A percentile compares a stretch with the other conserved stretches of the same genome.
Conservation (phyloP, 768 basidiomycete species). For the Mycena sanguinolenta region DNA sequence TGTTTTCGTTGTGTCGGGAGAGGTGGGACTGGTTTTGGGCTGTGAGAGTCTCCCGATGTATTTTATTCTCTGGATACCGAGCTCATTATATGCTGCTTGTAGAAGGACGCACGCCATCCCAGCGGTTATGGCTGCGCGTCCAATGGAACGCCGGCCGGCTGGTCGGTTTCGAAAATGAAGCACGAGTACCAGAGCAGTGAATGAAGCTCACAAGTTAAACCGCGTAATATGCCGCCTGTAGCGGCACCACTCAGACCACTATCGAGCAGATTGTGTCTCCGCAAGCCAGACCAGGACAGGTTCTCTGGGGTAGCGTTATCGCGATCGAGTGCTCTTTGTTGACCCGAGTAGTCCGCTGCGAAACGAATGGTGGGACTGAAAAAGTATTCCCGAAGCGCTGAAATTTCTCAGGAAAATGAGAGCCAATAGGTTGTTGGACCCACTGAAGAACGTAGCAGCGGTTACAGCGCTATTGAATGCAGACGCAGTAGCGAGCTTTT, state of each 20-base stretch:
- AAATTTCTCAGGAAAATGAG: conserved; percentile 1
- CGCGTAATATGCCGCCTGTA: conserved; percentile 72
- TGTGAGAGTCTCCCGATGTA: conserved; percentile 51
- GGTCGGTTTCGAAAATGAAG: conserved; percentile 7
- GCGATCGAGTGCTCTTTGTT: conserved; percentile 45
- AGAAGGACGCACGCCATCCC: conserved; percentile 69
- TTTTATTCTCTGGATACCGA: conserved; percentile 70
- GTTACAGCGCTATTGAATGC: conserved; percentile 81
- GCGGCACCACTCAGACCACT: conserved; percentile 79
- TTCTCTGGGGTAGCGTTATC: conserved; percentile 16
- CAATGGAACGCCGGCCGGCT: conserved; percentile 74
- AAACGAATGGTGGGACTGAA: conserved; percentile 68
- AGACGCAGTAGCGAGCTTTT: conserved; percentile 67
- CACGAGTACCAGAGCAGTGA: neutral
- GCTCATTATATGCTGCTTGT: conserved; percentile 80
- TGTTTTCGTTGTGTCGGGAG: conserved; percentile 14
- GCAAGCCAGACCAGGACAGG: conserved; percentile 65
- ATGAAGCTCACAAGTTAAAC: conserved; percentile 65
- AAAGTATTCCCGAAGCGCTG: conserved; percentile 84
- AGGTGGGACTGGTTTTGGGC: conserved; percentile 10
- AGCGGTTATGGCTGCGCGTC: conserved; percentile 73
- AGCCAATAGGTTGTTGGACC: conserved; percentile 41
- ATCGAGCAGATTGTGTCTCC: conserved; percentile 74
- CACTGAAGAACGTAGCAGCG: conserved; percentile 85
- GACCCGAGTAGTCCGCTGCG: conserved; percentile 64